Evolutionary conservation across 192 early-diverging fungal species (phyloP), one percentile per base, ranked within the genome.

Genomic region (Mortierella hygrophila): DNA sequence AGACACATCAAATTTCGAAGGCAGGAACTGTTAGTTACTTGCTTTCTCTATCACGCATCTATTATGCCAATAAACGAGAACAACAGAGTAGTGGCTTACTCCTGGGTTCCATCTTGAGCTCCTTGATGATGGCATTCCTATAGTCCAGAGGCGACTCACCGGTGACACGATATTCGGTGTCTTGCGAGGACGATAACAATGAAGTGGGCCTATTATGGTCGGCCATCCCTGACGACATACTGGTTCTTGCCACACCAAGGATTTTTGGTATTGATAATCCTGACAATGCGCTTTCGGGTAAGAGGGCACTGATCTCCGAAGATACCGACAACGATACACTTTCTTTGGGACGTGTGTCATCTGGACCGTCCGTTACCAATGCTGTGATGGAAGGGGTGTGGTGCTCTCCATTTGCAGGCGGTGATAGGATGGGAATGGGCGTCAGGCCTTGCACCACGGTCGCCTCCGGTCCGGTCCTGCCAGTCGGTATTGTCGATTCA

Each of bases 401-500:
- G n/a, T 18, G 18, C 32, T 35, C 38, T 41, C 70, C 37, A 21
- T 75, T 54, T 38, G 55, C 21, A 7, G 81, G 81, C 29, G 81
- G 44, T 37, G 46, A 47, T 16, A 83, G 52, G 38, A 78, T 78
- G 41, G 77, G 82, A 69, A 83, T 76, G 32, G 82, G 82, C 23
- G 32, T 78, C 4, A 78, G 68, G 9, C 38, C 72, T 16, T 47
- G 40, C 16, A n/a, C 23, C 10, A 13, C 60, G 13, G 60, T 15
- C 11, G 26, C 29, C 10, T 23, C 60, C 13, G 10, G 11, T 4
- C 9, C 29, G 0, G 29, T 32, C 60, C 13, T 65, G 11, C 29
- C 23, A 15, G 29, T 35, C 16, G 29, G 21, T n/a, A 29, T 57
- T 73, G 72, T 26, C 3, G 72, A 21, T 15, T 21, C 37, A 54